Conservation (phyloP, 805 yeast genomes). For the Kazachstania bromeliacearum region DNA sequence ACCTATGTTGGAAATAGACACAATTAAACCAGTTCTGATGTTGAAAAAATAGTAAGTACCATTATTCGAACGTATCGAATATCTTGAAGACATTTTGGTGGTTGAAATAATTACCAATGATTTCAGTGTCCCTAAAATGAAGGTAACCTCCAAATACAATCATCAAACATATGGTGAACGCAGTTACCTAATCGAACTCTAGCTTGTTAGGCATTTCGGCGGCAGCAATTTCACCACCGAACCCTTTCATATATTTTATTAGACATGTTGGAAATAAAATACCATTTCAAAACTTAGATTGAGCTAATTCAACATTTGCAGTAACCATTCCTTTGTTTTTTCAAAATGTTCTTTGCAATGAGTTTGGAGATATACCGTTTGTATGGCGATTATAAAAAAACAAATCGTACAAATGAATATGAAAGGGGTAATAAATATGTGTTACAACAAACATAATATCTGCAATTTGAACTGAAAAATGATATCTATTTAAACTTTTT, state of each 20-base stretch:
- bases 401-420: background rate
- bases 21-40: slow-evolving; percentile 49
- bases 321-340: background rate
- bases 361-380: background rate
- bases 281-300: background rate
- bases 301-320: background rate
- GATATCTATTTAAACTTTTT: too few species aligned
- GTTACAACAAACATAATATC: background rate
- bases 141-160: slow-evolving; percentile 56
- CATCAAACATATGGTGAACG: slow-evolving; percentile 28
- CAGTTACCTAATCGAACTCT: slow-evolving; percentile 15
- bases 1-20: slow-evolving; percentile 49
- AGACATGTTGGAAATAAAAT: too few species aligned
- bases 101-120: slow-evolving; percentile 64
- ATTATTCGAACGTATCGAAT: slow-evolving; percentile 39
- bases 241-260: too few species aligned
- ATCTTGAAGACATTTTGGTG: slow-evolving; percentile 44
- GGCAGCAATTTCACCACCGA: slow-evolving; percentile 8
- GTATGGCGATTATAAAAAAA: too few species aligned
- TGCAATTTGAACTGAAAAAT: too few species aligned
- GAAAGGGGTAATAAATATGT: background rate
- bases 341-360: background rate
- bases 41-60: slow-evolving; percentile 37
- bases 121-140: slow-evolving; percentile 75
- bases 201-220: slow-evolving; percentile 15